Evolutionary conservation across 768 basidiomycete species (phyloP).

Genomic region (Suillus spraguei): DNA sequence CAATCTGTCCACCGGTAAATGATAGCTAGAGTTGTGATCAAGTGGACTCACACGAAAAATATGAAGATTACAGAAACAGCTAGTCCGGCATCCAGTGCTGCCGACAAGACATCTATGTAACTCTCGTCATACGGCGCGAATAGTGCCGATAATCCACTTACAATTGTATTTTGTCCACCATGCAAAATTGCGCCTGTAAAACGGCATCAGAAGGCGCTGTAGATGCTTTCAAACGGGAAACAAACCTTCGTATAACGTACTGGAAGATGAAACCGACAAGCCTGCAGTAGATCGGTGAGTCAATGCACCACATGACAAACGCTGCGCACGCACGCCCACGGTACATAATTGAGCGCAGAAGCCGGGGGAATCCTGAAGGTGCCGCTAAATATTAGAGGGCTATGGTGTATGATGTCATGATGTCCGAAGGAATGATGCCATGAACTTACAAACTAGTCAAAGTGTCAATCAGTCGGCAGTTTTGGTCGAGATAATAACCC

Average conservation of each 20-base stretch:
- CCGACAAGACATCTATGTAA: constrained; percentile 65
- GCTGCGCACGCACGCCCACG: constrained; percentile 54
- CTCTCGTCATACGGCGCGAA: neutral
- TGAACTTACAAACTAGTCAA: constrained; percentile 19
- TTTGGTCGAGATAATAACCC: constrained; percentile 25
- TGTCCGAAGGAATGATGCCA: neutral
- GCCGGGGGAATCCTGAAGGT: constrained; percentile 76
- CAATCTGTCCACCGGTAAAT: constrained; percentile 18
- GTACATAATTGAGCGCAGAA: constrained; percentile 82
- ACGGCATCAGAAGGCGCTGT: neutral
- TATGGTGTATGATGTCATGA: constrained; percentile 19
- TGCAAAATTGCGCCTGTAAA: constrained; percentile 51
- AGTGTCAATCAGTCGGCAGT: neutral
- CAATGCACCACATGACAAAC: neutral
- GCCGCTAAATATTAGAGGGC: constrained; percentile 69
- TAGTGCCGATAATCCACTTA: constrained; percentile 27
- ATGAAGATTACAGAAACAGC: constrained; percentile 67
- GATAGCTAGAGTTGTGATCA: neutral
- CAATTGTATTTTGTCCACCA: constrained; percentile 85
- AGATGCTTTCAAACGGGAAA: neutral
- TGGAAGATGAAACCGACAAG: constrained; percentile 79
- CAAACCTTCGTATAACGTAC: constrained; percentile 56
- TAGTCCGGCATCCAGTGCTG: constrained; percentile 74
- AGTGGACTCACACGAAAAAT: constrained; percentile 61
- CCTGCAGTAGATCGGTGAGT: constrained; percentile 21